A percentile compares a stretch with the other conserved stretches of the same genome.
phyloP scores from a whole-genome alignment of 495 filamentous ascomycete genomes.

The Emericellopsis terricola region DNA sequence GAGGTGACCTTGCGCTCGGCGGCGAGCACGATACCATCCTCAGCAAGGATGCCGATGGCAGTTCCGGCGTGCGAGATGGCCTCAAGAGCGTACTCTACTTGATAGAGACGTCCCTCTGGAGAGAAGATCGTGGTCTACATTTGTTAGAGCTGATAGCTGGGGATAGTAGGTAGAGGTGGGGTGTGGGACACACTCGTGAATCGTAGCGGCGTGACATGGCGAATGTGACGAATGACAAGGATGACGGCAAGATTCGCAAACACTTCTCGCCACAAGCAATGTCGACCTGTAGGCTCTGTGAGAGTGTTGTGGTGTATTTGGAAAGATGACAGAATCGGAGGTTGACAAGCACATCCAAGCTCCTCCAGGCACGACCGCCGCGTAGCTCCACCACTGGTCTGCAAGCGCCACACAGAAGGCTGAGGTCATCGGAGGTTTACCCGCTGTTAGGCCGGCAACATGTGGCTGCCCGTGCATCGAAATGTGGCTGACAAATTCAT shows the following conservation, averaged over 20 bases:
- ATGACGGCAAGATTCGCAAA: background rate
- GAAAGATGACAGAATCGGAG: too few relatives aligned
- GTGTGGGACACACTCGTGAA: conserved; percentile 55
- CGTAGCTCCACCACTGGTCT: conserved; percentile 9
- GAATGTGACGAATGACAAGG: conserved; percentile 1
- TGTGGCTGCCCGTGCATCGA: background rate
- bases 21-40: conserved; percentile 95
- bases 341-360: too few relatives aligned
- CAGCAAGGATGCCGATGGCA: conserved; percentile 86
- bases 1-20: conserved; percentile 99
- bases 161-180: conserved; percentile 1
- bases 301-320: too few relatives aligned
- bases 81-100: conserved; percentile 98
- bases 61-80: conserved; percentile 97
- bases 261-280: background rate
- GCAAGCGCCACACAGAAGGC: background rate
- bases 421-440: background rate
- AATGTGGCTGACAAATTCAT: background rate
- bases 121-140: conserved; percentile 99
- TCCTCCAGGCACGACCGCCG: conserved; percentile 22
- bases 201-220: conserved; percentile 95
- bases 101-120: conserved; percentile 92
- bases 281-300: background rate
- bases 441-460: conserved; percentile 2
- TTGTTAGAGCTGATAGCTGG: conserved; percentile 25